Evolutionary conservation across 2,329 filamentous ascomycete species (phyloP), one percentile per base, ranked within the genome.

Genomic region (Zalaria sp.): DNA sequence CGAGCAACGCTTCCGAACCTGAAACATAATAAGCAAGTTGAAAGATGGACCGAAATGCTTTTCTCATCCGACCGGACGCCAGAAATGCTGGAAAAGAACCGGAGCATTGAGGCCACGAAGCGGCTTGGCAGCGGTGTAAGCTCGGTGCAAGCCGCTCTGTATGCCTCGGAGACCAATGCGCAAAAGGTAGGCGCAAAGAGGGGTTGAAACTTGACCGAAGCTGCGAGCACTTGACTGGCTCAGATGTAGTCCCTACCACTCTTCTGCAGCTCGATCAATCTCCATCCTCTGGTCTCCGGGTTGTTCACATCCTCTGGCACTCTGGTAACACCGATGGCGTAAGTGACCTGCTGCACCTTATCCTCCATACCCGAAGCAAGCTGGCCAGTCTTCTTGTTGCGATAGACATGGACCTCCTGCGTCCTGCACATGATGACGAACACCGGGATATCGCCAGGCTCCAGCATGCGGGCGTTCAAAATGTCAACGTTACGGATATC

Each of bases 191-290:
- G 18, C 18, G 18, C 18, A 18, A 18, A 2, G 18, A 18, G 18
- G 18, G 18, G 2, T 18, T 18, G 18, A 18, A 18, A 18, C 18
- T 18, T 18, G 18, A 18, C 2, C 18, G 18, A 18, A 18, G 18
- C 18, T 18, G 18, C 18, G 18, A 18, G 18, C 18, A 18, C 18
- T 2, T 2, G 18, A 18, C 18, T 18, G 18, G 43, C 49, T 77
- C 68, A 83, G 50, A 81, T 79, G 55, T 83, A 96, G 66, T 98
- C 91, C 56, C 91, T 78, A 43, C 84, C 89, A 62, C 86, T 93
- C 79, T 98, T 98, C 65, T 98, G 91, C 70, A 98, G 78, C 68
- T 98, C 91, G 58, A 98, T 96, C 62, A 98, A 69, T 56, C 89
- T 81, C 91, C 91, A 98, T 28, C 91, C 91, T 57, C 88, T 76